Base-by-base conservation (phyloP, 2,329 filamentous ascomycete genomes). In the Ophidiomyces ophidiicola region DNA sequence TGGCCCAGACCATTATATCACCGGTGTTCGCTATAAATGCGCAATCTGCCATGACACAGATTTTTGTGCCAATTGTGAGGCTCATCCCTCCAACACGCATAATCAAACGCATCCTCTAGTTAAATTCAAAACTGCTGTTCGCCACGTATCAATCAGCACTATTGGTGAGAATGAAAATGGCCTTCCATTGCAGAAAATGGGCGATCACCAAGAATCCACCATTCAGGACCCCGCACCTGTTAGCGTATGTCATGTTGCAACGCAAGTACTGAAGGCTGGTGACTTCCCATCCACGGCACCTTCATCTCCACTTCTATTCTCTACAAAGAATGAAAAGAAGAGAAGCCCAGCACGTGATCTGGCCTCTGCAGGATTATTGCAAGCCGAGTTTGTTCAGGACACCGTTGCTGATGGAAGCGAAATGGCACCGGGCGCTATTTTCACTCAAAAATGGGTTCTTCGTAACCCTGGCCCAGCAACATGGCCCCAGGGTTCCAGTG, bases 41-140 rank as follows among this genome's bases (percentile, higher is more conserved):
- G 84, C 88, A 37, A 80, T 98, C 41, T 98, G 90, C 68, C 72
- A 92, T 54, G 87, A 98, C 58, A 80, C 80, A 23, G 90, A 98
- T 62, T 94, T 94, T 67, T 98, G 90, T 59, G 84, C 82, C 55
- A 82, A 75, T 55, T 98, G 90, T 64, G 92, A 98, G 66, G 85
- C 88, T 34, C 78, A 78, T 52, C 90, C 90, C 5, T 69, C 70
- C 47, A 88, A 92, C 60, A 68, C 67, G 15, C 90, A 98, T 68
- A 94, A 96, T 69, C 79, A 78, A 61, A 93, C 87, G n/a, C 90
- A 98, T 53, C 90, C 90, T 19, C 68, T 98, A 51, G 86, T 98
- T 68, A 94, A 94, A 67, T 86, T 98, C 69, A 93, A 85, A 72
- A 92, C 83, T 2, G 82, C 88, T 6, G 80, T 98, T 34, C 82